These are phyloP conservation scores for Diaporthe batatas DNA, from an alignment of 2,329 filamentous ascomycete species.

Conservation along the genomic window DNA sequence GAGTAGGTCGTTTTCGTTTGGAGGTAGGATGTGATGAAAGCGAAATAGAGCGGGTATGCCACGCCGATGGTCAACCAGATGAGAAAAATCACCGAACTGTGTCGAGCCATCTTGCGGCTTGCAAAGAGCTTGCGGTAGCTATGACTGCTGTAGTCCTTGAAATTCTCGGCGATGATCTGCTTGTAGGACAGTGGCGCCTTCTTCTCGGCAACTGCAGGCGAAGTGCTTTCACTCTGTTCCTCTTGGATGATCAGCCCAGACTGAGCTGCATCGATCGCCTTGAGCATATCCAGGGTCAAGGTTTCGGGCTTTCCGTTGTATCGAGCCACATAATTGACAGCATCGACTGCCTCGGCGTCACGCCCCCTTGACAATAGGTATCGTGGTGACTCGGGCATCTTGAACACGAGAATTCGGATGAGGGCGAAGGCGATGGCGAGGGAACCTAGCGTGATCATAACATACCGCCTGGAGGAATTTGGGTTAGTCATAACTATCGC, in stretches of 20 bases:
- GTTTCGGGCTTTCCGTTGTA: conserved; percentile 53
- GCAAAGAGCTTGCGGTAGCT: conserved; percentile 52
- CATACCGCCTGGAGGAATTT: conserved; percentile 52
- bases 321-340: conserved; percentile 61
- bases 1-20: conserved; percentile 53
- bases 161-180: conserved; percentile 46
- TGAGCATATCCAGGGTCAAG: conserved; percentile 55
- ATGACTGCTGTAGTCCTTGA: conserved; percentile 46
- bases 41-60: conserved; percentile 61
- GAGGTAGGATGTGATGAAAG: conserved; percentile 61
- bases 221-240: neutral
- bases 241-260: neutral
- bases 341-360: conserved; percentile 61
- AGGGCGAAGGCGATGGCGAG: conserved; percentile 59
- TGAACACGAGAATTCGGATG: conserved; percentile 61
- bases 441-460: conserved; percentile 59
- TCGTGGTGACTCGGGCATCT: conserved; percentile 62
- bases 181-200: conserved; percentile 39
- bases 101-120: conserved; percentile 50
- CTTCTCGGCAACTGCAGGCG: neutral
- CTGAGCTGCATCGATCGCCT: conserved; percentile 44
- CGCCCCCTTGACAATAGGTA: conserved; percentile 59
- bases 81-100: conserved; percentile 54
- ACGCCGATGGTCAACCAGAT: conserved; percentile 62
- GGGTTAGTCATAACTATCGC: neutral